Base-by-base conservation (phyloP, 352 stramenopile genomes). In the Globisporangium cylindrosporum region DNA sequence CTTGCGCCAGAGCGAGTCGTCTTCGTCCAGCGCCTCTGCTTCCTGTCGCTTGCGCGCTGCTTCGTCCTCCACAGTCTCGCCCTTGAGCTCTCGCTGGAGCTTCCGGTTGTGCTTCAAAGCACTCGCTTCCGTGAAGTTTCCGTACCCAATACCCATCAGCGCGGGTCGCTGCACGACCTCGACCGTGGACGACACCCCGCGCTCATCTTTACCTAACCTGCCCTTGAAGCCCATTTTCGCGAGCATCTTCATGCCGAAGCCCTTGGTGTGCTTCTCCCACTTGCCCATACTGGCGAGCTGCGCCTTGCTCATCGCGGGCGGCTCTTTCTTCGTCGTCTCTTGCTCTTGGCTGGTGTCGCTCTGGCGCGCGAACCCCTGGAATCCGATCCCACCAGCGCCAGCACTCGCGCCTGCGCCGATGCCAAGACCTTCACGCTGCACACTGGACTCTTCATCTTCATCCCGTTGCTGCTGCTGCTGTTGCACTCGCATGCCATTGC, bases 201-300 rank as follows among this genome's bases (percentile, higher is more conserved):
- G 90, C 65, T 97, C 91, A 51, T 97, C 87, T 69, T 97, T 97
- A 29, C 95, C 95, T 27, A 99, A 74, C 22, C 95, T 93, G 15
- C 95, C 95, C 20, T 80, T 92, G 70, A 98, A 99, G 51, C 96
- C 96, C 94, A 99, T 98, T 76, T 98, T 99, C 27, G 89, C 73
- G 59, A 99, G 76, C 76, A 99, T 91, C 76, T 98, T 98, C 65
- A 94, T 90, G 12, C 95, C 96, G 68, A 99, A 98, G 27, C 95
- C 96, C 68, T 97, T 98, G 18, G 95, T 98, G 79, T 99, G 96
- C 75, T 98, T 98, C 81, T 98, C 89, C 96, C 96, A 99, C 59
- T 70, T 51, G 46, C 46, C 60, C 14, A 48, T 15, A 27, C 4
- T 60, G 32, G 59, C 56, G 29, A 71, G 57, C 32, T 71, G 66